Conservation (phyloP, 148 eudicot genomes). For the Hydrangea macrophylla region DNA sequence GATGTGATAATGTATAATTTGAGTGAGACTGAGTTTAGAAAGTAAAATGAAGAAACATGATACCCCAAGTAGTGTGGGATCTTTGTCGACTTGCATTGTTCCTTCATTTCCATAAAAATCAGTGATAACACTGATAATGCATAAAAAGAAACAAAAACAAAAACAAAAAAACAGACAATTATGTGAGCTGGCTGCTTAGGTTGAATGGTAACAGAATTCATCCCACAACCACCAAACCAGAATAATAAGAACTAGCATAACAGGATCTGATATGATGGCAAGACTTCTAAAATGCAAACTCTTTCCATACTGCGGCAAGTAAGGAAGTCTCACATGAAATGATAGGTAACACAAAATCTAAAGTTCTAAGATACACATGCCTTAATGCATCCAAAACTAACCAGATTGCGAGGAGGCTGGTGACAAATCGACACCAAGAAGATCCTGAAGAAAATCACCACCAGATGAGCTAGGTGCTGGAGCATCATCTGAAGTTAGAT, state of each 20-base stretch:
- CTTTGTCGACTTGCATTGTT: too few relatives aligned
- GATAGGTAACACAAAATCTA: neutral
- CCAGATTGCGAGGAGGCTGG: slow-evolving; percentile 71
- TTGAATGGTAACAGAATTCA: neutral
- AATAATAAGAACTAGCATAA: neutral
- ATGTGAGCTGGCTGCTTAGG: too few relatives aligned
- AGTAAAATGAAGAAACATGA: too few relatives aligned
- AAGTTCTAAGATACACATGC: neutral
- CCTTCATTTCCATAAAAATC: too few relatives aligned
- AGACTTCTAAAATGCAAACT: neutral
- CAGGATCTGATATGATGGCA: neutral
- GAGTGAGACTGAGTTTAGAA: too few relatives aligned
- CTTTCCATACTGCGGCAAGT: neutral
- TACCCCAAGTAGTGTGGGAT: too few relatives aligned
- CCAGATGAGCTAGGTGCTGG: slow-evolving; percentile 80
- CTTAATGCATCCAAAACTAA: slow-evolving; percentile 22
- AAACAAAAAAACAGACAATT: too few relatives aligned
- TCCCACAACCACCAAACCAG: neutral
- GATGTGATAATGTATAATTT: too few relatives aligned
- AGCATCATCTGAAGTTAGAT: slow-evolving; percentile 72
- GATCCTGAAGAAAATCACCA: slow-evolving; percentile 82
- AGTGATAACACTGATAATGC: too few relatives aligned
- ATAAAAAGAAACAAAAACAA: too few relatives aligned
- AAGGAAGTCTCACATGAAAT: neutral
- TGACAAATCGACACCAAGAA: slow-evolving; percentile 75